These are phyloP conservation scores for Colletotrichum cordylinicola DNA, from an alignment of 2,329 filamentous ascomycete species.

Conservation along the genomic window DNA sequence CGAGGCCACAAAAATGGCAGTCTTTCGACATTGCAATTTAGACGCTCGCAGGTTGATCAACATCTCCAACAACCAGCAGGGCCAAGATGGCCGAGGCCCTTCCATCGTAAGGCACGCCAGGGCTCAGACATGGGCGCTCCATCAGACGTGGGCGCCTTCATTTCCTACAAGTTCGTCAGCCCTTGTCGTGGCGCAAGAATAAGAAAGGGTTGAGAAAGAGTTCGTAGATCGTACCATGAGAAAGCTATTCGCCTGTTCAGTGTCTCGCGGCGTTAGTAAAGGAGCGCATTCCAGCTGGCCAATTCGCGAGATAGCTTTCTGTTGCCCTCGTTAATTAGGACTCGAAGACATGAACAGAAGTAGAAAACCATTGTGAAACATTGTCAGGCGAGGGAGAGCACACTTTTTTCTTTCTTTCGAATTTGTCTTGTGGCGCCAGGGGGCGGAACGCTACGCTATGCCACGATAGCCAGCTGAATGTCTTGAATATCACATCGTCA, in stretches of 20 bases:
- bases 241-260: background rate
- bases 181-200: background rate
- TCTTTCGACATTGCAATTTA: background rate
- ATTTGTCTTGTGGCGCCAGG: background rate
- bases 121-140: background rate
- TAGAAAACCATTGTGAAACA: background rate
- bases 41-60: background rate
- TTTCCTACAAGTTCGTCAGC: constrained; percentile 7
- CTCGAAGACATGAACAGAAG: background rate
- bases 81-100: background rate
- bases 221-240: background rate
- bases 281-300: background rate
- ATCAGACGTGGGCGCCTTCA: background rate
- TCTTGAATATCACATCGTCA: background rate
- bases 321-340: background rate
- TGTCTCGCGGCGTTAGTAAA: background rate
- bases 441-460: background rate
- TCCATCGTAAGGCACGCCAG: background rate
- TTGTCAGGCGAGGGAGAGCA: background rate
- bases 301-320: background rate
- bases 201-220: background rate
- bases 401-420: background rate
- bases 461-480: background rate
- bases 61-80: background rate
- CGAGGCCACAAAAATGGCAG: background rate